Evolutionary conservation across 208 protist genomes (phyloP).

Genomic region (Leishmania lainsoni): DNA sequence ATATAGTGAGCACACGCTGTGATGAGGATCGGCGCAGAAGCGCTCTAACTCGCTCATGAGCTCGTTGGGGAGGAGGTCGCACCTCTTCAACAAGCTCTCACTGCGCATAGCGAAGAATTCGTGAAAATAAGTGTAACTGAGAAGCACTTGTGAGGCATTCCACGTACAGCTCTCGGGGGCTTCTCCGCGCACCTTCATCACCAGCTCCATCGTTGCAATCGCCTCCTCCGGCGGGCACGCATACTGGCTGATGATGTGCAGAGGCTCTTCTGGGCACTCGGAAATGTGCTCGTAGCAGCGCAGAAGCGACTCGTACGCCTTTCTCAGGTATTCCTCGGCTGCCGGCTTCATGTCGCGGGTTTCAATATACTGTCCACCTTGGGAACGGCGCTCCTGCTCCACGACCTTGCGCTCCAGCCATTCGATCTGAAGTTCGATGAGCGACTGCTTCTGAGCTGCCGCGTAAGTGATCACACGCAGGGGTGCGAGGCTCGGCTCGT

Average conservation of each 20-base stretch:
- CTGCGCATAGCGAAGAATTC: constrained; percentile 72
- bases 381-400: constrained; percentile 48
- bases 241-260: constrained; percentile 71
- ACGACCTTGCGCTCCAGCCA: constrained; percentile 75
- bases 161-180: constrained; percentile 37
- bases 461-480: constrained; percentile 49
- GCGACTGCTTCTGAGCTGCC: constrained; percentile 31
- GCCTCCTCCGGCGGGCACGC: constrained; percentile 57
- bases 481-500: constrained; percentile 60
- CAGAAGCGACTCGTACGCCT: constrained; percentile 37
- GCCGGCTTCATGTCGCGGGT: constrained; percentile 42
- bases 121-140: constrained; percentile 78
- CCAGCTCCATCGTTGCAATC: constrained; percentile 68
- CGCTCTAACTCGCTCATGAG: constrained; percentile 54
- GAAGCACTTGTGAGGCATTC: constrained; percentile 59
- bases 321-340: constrained; percentile 46
- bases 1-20: constrained; percentile 49
- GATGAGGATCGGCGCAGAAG: constrained; percentile 55
- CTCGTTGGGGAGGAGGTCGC: constrained; percentile 39
- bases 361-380: constrained; percentile 41
- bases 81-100: constrained; percentile 52
- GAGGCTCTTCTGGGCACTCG: constrained; percentile 42
- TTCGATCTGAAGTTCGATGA: constrained; percentile 51
- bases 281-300: constrained; percentile 58
- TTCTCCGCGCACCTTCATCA: constrained; percentile 64